Conservation (phyloP, 257 asterid genomes). For the Salvia splendens region DNA sequence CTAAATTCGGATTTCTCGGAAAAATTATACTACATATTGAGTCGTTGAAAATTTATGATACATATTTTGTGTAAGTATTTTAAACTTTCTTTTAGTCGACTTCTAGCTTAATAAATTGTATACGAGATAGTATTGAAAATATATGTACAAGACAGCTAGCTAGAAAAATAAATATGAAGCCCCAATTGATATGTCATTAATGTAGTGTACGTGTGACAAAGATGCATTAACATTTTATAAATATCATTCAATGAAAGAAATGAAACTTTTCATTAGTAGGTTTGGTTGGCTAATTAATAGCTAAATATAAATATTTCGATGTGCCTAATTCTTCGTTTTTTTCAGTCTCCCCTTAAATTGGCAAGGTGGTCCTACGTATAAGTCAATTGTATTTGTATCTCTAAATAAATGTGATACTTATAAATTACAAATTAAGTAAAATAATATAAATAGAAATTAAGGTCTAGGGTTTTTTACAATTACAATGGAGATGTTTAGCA, state of each 20-base stretch:
- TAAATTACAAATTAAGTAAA: not conserved
- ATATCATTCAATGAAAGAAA: constrained; percentile 8
- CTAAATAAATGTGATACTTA: not conserved
- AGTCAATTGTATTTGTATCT: constrained; percentile 1
- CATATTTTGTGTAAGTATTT: too few relatives aligned
- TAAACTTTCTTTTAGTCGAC: too few relatives aligned
- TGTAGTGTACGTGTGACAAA: not conserved
- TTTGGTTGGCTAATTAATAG: constrained; percentile 28
- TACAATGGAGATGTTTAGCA: not conserved
- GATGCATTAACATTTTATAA: not conserved
- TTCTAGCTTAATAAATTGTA: too few relatives aligned
- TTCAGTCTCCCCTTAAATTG: not conserved
- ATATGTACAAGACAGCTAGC: too few relatives aligned
- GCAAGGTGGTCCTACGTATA: not conserved
- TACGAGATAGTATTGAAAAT: too few relatives aligned
- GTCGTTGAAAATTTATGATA: too few relatives aligned
- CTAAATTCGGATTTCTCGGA: too few relatives aligned
- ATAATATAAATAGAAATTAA: not conserved
- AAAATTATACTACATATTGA: too few relatives aligned
- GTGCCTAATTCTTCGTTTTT: not conserved
- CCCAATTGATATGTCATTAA: not conserved
- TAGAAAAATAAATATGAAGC: not conserved
- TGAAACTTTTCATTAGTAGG: constrained; percentile 31
- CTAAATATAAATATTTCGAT: constrained; percentile 1
- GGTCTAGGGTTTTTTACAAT: not conserved